Evolutionary conservation across 345 rosid genomes (phyloP).

Genomic region (Linum trigynum): DNA sequence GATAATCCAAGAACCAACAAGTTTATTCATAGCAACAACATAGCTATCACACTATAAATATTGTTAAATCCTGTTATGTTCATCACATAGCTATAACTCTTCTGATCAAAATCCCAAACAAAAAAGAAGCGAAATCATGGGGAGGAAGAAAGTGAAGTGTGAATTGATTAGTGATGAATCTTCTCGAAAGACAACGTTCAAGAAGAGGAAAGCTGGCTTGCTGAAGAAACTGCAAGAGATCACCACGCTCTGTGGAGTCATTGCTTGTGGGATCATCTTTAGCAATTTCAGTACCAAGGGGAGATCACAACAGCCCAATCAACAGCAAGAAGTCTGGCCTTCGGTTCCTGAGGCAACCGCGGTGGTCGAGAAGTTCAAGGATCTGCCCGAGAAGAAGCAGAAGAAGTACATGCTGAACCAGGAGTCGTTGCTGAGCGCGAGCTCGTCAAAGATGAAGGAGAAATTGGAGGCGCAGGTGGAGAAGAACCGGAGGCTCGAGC

Average conservation of each 20-base stretch:
- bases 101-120: not conserved
- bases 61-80: no score
- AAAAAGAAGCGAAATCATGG: slow-evolving; percentile 16
- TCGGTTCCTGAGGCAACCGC: slow-evolving; percentile 13
- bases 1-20: not conserved
- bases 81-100: no score
- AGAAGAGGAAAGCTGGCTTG: slow-evolving; percentile 33
- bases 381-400: slow-evolving; percentile 20
- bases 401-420: slow-evolving; percentile 34
- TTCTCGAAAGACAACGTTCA: slow-evolving; percentile 28
- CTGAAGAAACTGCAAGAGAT: slow-evolving; percentile 37
- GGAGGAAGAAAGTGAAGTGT: slow-evolving; percentile 22
- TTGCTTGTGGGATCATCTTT: slow-evolving; percentile 32
- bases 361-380: slow-evolving; percentile 18
- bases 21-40: not conserved
- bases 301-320: not conserved
- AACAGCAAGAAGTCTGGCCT: slow-evolving; percentile 35
- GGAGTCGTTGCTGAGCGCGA: slow-evolving; percentile 15
- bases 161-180: slow-evolving; percentile 32
- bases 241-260: slow-evolving; percentile 36
- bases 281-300: not conserved
- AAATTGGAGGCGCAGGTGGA: slow-evolving; percentile 13
- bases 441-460: slow-evolving; percentile 10
- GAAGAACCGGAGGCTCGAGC: slow-evolving; percentile 25
- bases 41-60: not conserved